These are phyloP conservation scores for Smallanthus sonchifolius DNA, from an alignment of 129 eudicot species.

Conservation along the genomic window DNA sequence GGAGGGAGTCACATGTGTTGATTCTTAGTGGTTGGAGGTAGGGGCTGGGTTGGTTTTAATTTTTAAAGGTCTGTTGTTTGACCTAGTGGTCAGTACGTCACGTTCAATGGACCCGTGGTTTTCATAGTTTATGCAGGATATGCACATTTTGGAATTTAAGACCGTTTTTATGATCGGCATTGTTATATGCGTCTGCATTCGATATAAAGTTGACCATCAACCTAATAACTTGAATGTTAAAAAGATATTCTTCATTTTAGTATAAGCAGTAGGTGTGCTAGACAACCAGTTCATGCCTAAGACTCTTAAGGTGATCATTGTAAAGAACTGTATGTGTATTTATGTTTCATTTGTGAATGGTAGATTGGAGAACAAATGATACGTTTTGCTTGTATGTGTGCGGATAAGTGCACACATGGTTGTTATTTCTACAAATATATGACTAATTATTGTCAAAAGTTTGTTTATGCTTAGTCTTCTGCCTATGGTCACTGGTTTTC, in stretches of 20 bases:
- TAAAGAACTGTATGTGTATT: conserved; percentile 6
- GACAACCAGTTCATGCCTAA: neutral
- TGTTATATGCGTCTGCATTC: conserved; percentile 1
- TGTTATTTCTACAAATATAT: neutral
- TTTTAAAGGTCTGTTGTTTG: neutral
- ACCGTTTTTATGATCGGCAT: neutral
- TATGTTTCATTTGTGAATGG: conserved; percentile 1
- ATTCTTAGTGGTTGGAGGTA: conserved; percentile 24
- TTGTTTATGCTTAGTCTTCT: conserved; percentile 10
- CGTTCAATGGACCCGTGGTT: neutral
- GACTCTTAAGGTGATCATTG: neutral
- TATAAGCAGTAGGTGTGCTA: neutral
- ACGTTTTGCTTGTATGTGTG: neutral
- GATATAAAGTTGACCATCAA: neutral
- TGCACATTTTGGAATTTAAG: conserved; percentile 13
- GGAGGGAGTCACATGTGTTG: conserved; percentile 1
- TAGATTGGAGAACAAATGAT: neutral
- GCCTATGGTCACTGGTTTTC: neutral
- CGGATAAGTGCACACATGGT: neutral
- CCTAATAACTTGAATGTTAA: neutral
- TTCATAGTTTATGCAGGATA: conserved; percentile 6
- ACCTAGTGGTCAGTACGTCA: conserved; percentile 4
- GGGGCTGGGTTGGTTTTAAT: conserved; percentile 22
- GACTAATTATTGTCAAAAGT: neutral
- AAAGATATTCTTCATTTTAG: neutral